Evolutionary conservation across 2,329 filamentous ascomycete genomes (phyloP).

Genomic region (Hortaea sp.): DNA sequence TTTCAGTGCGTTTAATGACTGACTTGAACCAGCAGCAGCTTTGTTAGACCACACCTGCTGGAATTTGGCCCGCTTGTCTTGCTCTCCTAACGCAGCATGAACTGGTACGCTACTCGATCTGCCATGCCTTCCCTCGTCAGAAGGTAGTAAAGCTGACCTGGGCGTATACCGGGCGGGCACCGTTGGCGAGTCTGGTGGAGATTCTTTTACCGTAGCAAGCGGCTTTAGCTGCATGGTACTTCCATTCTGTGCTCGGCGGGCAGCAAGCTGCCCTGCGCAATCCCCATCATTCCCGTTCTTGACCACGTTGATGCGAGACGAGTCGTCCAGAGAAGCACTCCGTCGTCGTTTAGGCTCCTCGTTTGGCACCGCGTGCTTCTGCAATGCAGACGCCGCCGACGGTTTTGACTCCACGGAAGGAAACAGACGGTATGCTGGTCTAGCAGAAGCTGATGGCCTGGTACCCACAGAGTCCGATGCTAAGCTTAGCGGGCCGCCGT

Average conservation of each 20-base stretch:
- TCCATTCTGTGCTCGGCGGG: neutral
- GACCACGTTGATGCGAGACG: constrained; percentile 1
- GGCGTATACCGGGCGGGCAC: constrained; percentile 3
- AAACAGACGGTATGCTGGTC: constrained; percentile 17
- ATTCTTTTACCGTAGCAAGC: constrained; percentile 8
- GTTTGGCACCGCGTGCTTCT: constrained; percentile 8
- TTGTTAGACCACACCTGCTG: neutral
- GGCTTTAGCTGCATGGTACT: constrained; percentile 5
- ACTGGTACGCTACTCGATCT: constrained; percentile 6
- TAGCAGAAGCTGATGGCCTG: neutral
- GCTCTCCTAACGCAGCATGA: neutral
- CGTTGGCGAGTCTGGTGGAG: constrained; percentile 5
- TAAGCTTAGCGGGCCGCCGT: neutral
- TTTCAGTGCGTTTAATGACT: constrained; percentile 4
- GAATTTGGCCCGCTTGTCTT: neutral
- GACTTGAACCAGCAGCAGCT: constrained; percentile 2
- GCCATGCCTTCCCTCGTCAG: constrained; percentile 4
- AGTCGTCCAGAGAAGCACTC: constrained; percentile 15
- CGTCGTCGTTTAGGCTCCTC: constrained; percentile 10
- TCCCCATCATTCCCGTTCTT: neutral
- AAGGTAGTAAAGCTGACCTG: neutral
- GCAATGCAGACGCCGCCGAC: constrained; percentile 14
- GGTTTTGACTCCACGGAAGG: constrained; percentile 19
- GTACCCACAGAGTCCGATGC: neutral
- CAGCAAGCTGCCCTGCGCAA: neutral